Percentiles rank a stretch among this genome's conserved stretches.
These are phyloP conservation scores for Macrolepiota fuliginosa DNA, from an alignment of 768 basidiomycete genomes.

Conservation along the genomic window DNA sequence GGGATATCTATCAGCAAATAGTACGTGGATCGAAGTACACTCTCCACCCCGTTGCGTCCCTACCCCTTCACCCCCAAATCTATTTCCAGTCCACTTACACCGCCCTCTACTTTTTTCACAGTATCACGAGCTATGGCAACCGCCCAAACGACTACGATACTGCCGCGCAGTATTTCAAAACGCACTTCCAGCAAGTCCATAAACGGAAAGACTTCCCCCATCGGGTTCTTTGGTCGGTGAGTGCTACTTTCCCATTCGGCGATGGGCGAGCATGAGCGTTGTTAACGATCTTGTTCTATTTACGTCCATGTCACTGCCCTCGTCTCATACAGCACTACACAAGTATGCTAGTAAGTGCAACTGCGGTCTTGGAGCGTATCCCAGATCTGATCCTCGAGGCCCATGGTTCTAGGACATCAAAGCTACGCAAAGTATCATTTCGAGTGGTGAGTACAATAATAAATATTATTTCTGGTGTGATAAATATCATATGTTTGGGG, in stretches of 20 bases:
- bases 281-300: slow-evolving; percentile 2
- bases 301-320: slow-evolving; percentile 1
- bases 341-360: slow-evolving; percentile 56
- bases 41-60: not conserved
- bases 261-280: no score
- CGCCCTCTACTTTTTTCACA: slow-evolving; percentile 29
- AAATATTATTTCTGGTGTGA: not conserved
- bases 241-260: no score
- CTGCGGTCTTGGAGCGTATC: not conserved
- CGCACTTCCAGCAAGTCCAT: slow-evolving; percentile 80
- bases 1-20: slow-evolving; percentile 74
- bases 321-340: slow-evolving; percentile 54
- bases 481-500: slow-evolving; percentile 1
- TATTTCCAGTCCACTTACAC: not conserved
- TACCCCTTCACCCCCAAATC: not conserved
- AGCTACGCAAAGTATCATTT: slow-evolving; percentile 64
- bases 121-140: slow-evolving; percentile 76
- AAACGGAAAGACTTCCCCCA: slow-evolving; percentile 58
- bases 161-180: slow-evolving; percentile 77
- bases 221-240: slow-evolving; percentile 62
- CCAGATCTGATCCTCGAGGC: not conserved
- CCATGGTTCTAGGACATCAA: slow-evolving; percentile 56
- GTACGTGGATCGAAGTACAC: slow-evolving; percentile 42
- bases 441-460: slow-evolving; percentile 44
- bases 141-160: slow-evolving; percentile 69